A percentile compares a stretch with the other conserved stretches of the same genome.
Evolutionary conservation across 768 basidiomycete species (phyloP).

Genomic region (Fomitopsis pulvina): DNA sequence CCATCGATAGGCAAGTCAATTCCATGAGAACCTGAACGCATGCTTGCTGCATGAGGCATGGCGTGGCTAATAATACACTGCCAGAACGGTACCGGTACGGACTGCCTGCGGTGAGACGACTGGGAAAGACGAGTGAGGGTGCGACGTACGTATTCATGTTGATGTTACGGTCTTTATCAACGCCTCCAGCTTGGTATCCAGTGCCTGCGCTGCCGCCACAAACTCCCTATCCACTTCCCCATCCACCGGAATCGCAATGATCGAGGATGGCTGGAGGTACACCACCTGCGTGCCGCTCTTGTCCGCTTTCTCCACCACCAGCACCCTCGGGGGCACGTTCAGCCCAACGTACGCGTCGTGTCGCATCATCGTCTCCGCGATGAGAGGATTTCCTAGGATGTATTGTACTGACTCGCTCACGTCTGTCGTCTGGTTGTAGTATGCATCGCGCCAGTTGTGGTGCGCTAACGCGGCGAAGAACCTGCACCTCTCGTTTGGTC

Average conservation of each 20-base stretch:
- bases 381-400: constrained; percentile 44
- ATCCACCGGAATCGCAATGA: constrained; percentile 29
- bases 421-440: not conserved
- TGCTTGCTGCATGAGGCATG: no score
- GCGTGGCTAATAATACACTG: no score
- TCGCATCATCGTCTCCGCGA: constrained; percentile 38
- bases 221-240: constrained; percentile 26
- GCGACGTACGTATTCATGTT: no score
- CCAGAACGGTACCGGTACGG: no score
- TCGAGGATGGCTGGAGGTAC: constrained; percentile 44
- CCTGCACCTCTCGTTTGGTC: not conserved
- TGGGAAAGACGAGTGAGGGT: no score
- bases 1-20: no score
- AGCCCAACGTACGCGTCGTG: constrained; percentile 34
- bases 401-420: constrained; percentile 30
- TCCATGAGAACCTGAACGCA: no score
- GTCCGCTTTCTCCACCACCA: constrained; percentile 35
- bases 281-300: constrained; percentile 33
- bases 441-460: constrained; percentile 9
- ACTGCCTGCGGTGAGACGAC: no score
- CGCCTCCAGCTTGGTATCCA: constrained; percentile 41
- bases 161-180: constrained; percentile 24
- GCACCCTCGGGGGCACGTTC: constrained; percentile 39
- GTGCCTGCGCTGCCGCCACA: constrained; percentile 23
- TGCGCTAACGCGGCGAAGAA: constrained; percentile 8